Conservation (phyloP, 208 protist genomes). For the Trypanosoma avium region DNA sequence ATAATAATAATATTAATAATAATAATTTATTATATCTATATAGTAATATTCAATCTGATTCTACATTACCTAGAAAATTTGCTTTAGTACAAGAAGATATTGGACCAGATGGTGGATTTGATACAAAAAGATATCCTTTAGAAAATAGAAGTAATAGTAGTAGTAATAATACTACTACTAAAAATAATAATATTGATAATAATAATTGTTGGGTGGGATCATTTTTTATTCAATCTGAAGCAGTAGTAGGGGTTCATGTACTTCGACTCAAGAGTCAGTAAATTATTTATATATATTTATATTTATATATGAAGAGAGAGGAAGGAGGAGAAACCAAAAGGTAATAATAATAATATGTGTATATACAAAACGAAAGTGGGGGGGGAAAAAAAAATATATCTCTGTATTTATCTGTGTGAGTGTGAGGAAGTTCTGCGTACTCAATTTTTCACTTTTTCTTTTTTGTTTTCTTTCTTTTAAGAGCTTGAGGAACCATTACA, state of each 20-base stretch:
- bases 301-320: too few species aligned
- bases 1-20: neutral
- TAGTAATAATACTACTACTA: neutral
- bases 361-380: too few species aligned
- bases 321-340: neutral
- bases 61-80: too few species aligned
- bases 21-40: too few species aligned
- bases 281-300: too few species aligned
- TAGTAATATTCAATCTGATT: too few species aligned
- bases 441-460: too few species aligned
- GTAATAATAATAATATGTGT: neutral
- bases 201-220: slow-evolving; percentile 42
- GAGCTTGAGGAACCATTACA: too few species aligned
- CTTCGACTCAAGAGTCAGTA: slow-evolving; percentile 16
- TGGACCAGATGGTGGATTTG: slow-evolving; percentile 1
- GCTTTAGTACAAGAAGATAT: slow-evolving; percentile 5
- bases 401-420: neutral
- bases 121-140: too few species aligned
- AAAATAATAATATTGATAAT: neutral
- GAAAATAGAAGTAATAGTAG: neutral
- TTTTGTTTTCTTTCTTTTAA: slow-evolving; percentile 16
- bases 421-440: too few species aligned
- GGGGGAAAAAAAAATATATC: slow-evolving; percentile 2
- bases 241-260: slow-evolving; percentile 73
- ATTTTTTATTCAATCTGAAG: slow-evolving; percentile 64